phyloP scores from a whole-genome alignment of 139 green algal species.

The Tetraselmis striata region DNA sequence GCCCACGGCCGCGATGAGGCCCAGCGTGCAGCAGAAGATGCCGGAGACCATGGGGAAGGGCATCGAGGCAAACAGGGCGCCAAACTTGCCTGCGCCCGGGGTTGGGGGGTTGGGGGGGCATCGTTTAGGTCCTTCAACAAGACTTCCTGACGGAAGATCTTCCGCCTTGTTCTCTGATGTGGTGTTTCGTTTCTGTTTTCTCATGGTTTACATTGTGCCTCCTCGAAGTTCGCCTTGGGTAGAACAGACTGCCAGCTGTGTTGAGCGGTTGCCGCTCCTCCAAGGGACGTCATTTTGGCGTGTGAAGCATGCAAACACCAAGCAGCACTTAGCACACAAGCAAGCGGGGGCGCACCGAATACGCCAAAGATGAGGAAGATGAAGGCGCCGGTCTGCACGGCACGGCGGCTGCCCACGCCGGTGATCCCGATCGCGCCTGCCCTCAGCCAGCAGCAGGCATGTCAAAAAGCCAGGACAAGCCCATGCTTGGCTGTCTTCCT shows the following conservation, averaged over 20 bases:
- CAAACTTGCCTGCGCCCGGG: conserved; percentile 56
- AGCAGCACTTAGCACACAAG: not conserved
- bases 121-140: too few species aligned
- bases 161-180: too few species aligned
- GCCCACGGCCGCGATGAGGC: conserved; percentile 41
- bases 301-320: too few species aligned
- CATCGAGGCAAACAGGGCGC: conserved; percentile 59
- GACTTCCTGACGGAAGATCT: too few species aligned
- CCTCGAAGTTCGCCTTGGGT: too few species aligned
- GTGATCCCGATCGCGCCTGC: conserved; percentile 39
- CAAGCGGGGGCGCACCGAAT: conserved; percentile 32
- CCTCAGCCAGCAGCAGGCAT: too few species aligned
- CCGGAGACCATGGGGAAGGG: conserved; percentile 48
- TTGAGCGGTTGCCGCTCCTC: too few species aligned
- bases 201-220: too few species aligned
- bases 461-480: too few species aligned
- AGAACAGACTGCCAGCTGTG: not conserved
- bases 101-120: conserved; percentile 4
- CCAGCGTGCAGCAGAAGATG: conserved; percentile 66
- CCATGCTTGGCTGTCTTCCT: too few species aligned
- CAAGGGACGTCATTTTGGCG: too few species aligned
- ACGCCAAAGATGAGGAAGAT: conserved; percentile 49
- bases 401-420: conserved; percentile 43
- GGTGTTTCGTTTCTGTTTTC: too few species aligned
- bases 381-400: conserved; percentile 43